These are phyloP conservation scores for Xerocomellus chrysenteron DNA, from an alignment of 768 basidiomycete species.

Conservation along the genomic window DNA sequence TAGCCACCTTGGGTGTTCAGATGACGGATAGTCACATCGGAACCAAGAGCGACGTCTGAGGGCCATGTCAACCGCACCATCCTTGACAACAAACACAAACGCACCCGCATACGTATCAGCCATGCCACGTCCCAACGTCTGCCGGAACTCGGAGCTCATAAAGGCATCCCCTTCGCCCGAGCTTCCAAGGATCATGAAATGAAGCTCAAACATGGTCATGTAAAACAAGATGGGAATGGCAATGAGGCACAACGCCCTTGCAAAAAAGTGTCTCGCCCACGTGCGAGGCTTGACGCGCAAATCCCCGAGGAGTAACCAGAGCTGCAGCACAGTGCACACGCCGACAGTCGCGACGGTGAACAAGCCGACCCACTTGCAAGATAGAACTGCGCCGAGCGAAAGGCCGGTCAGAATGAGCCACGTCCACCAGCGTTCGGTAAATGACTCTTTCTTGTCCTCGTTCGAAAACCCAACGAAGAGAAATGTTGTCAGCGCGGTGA, in stretches of 20 bases:
- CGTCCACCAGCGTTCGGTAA: conserved; percentile 87
- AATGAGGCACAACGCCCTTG: conserved; percentile 89
- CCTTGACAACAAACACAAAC: conserved; percentile 20
- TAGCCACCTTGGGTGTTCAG: conserved; percentile 99
- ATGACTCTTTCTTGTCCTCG: conserved; percentile 82
- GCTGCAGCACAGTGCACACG: conserved; percentile 74
- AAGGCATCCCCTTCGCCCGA: conserved; percentile 98
- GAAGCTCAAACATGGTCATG: conserved; percentile 95
- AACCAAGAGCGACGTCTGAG: conserved; percentile 83
- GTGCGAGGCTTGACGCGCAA: conserved; percentile 69
- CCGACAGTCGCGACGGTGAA: conserved; percentile 98
- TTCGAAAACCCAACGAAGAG: conserved; percentile 90
- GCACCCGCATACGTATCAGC: conserved; percentile 86
- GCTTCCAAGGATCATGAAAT: conserved; percentile 84
- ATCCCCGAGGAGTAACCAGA: conserved; percentile 91
- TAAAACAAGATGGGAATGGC: conserved; percentile 83
- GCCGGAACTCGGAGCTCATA: conserved; percentile 99
- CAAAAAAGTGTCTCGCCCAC: conserved; percentile 83
- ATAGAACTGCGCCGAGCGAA: conserved; percentile 87
- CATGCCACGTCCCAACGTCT: conserved; percentile 88
- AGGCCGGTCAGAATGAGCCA: conserved; percentile 89
- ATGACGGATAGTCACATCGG: conserved; percentile 80
- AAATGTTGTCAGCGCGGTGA: conserved; percentile 87
- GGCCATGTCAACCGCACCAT: neutral
- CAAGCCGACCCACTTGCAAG: conserved; percentile 97